Conservation (phyloP, 306 rosid genomes). For the barrel medic (Medicago truncatula) region DNA sequence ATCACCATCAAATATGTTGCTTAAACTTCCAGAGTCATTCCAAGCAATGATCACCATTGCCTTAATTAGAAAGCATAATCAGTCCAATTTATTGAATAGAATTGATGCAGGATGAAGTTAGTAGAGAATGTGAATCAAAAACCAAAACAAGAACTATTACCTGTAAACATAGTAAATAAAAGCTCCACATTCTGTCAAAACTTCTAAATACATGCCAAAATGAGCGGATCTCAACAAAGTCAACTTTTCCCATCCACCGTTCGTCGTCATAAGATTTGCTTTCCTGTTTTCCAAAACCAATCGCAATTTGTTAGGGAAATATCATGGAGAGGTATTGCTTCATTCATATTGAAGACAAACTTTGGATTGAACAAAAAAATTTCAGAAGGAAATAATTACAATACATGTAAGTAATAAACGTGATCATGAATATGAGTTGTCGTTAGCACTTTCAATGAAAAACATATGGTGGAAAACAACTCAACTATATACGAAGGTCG, state of each 20-base stretch:
- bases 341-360: conserved; percentile 23
- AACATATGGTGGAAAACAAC: neutral
- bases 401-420: neutral
- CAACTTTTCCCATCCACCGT: conserved; percentile 81
- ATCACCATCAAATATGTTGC: conserved; percentile 65
- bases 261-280: conserved; percentile 37
- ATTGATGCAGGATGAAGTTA: conserved; percentile 32
- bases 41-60: conserved; percentile 96
- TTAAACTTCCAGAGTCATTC: conserved; percentile 72
- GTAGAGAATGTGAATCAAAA: conserved; percentile 17
- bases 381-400: conserved; percentile 22
- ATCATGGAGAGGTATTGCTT: conserved; percentile 21
- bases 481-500: neutral
- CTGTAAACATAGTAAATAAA: conserved; percentile 86
- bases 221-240: conserved; percentile 94
- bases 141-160: conserved; percentile 49
- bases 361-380: conserved; percentile 27
- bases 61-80: conserved; percentile 54
- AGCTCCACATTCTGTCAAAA: conserved; percentile 98
- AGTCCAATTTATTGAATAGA: conserved; percentile 37
- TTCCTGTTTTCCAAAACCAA: conserved; percentile 58
- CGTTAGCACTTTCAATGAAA: neutral
- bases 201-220: conserved; percentile 95
- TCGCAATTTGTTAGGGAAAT: conserved; percentile 26
- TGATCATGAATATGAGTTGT: neutral